Evolutionary conservation across 2,329 filamentous ascomycete species (phyloP), one percentile per base, ranked within the genome.

Genomic region (Talaromyces sp.): DNA sequence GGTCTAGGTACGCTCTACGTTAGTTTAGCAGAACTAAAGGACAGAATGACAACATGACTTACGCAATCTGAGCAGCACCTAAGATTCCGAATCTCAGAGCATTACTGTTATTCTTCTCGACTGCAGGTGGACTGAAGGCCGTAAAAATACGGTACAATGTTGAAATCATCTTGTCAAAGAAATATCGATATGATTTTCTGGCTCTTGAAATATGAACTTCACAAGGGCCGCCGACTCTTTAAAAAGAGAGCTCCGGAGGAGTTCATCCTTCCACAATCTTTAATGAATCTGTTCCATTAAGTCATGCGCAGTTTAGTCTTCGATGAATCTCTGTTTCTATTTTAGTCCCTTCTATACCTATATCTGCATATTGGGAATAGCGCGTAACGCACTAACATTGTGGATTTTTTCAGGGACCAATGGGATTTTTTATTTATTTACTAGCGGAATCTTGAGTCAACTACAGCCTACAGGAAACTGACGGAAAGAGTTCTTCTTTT

Each of bases 1-100:
- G 65, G 38, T 68, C 71, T 52, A 61, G 12, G n/a, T 7, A 50
- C 9, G 9, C 14, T 56, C 14, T 46, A 27, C 14, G 32, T 14
- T 48, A 38, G 17, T 38, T n/a, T 38, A 38, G 35, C 17, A 2
- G 27, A 24, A 56, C 21, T 43, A 27, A 29, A 48, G 29, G 12
- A 31, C 54, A 56, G n/a, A 17, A 19, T 27, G 19, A 27, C 12
- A 4, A 21, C 3, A 50, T 10, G 12, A 55, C 58, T 51, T n/a
- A 59, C 58, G 58, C 52, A 32, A 59, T 59, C 14, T 59, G 54
- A 8, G 58, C 58, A 5, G 58, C 58, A 17, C 58, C 58, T 19
- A 59, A 19, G 29, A 59, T 50, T 8, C 58, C 58, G 4, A 59
- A 52, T 31, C 32, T 59, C 14, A 59, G 54, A 27, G 58, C 52